These are phyloP conservation scores for Pyrus communis DNA, from an alignment of 306 rosid genomes.

Conservation along the genomic window DNA sequence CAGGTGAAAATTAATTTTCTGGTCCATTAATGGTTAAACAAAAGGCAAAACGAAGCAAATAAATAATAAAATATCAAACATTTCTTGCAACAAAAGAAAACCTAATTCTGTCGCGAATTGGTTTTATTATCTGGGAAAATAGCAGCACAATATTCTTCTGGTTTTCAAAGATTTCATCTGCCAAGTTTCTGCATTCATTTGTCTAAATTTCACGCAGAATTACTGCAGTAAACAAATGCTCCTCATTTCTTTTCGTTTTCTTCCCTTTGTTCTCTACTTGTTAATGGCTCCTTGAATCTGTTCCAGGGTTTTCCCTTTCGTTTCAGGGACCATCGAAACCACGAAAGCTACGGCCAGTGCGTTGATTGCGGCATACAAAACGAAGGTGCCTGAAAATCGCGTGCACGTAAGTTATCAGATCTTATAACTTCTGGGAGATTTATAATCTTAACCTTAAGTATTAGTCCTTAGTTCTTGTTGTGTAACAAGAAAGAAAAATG, in stretches of 20 bases:
- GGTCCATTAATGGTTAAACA: too few relatives aligned
- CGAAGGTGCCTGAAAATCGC: slow-evolving; percentile 60
- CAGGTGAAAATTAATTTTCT: too few relatives aligned
- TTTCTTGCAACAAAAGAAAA: neutral
- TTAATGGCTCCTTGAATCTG: slow-evolving; percentile 70
- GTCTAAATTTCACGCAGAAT: neutral
- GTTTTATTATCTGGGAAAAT: neutral
- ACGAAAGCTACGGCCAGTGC: slow-evolving; percentile 57
- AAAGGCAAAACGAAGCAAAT: too few relatives aligned
- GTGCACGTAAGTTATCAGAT: slow-evolving; percentile 5
- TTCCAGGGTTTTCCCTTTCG: slow-evolving; percentile 84
- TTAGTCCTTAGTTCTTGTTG: too few relatives aligned
- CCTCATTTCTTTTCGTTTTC: neutral
- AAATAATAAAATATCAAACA: too few relatives aligned
- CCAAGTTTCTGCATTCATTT: neutral
- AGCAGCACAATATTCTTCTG: neutral
- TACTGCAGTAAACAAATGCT: neutral
- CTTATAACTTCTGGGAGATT: neutral
- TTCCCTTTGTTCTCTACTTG: slow-evolving; percentile 17
- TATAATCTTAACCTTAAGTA: too few relatives aligned
- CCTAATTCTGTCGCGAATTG: neutral
- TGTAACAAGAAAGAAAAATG: neutral
- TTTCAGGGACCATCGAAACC: slow-evolving; percentile 62
- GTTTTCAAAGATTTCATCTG: neutral
- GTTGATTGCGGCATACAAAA: slow-evolving; percentile 68